A percentile compares a stretch with the other conserved stretches of the same genome.
phyloP scores from a whole-genome alignment of 1,139 yeast species.

The Nematodospora anomalae region DNA sequence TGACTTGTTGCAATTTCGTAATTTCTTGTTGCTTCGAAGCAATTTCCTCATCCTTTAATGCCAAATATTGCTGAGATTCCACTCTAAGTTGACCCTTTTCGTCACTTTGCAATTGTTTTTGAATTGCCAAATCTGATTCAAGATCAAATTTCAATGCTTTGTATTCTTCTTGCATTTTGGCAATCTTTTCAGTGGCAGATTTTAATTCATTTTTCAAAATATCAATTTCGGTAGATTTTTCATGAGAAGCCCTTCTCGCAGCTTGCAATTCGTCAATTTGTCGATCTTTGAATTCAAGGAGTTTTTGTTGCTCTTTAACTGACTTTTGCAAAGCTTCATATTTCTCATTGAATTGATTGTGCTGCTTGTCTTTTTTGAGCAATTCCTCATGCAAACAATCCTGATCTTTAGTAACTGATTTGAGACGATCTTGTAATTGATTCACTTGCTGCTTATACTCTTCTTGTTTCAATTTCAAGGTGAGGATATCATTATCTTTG shows the following conservation, averaged over 20 bases:
- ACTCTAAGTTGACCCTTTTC: slow-evolving; percentile 1
- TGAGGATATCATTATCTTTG: background rate
- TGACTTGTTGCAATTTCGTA: background rate
- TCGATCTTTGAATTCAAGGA: slow-evolving; percentile 3
- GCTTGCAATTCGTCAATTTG: slow-evolving; percentile 1
- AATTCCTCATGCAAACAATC: background rate
- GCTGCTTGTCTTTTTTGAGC: slow-evolving; percentile 4
- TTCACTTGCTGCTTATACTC: background rate
- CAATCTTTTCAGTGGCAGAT: background rate
- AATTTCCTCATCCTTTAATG: slow-evolving; percentile 2
- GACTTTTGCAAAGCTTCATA: background rate
- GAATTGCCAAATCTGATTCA: slow-evolving; percentile 10
- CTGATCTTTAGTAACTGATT: background rate
- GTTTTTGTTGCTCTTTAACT: background rate
- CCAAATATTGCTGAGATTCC: slow-evolving; percentile 1
- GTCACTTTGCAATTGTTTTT: slow-evolving; percentile 5
- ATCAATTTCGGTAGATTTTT: background rate
- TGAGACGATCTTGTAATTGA: background rate
- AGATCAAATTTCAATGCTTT: slow-evolving; percentile 6
- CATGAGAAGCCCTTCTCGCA: background rate
- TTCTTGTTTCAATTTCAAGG: background rate
- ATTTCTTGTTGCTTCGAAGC: background rate
- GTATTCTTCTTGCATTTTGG: background rate
- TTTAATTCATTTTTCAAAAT: slow-evolving; percentile 2
- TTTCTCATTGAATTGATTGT: slow-evolving; percentile 2